Conservation (phyloP, 371 early-diverging fungal species). For the Saksenaea vasiformis region DNA sequence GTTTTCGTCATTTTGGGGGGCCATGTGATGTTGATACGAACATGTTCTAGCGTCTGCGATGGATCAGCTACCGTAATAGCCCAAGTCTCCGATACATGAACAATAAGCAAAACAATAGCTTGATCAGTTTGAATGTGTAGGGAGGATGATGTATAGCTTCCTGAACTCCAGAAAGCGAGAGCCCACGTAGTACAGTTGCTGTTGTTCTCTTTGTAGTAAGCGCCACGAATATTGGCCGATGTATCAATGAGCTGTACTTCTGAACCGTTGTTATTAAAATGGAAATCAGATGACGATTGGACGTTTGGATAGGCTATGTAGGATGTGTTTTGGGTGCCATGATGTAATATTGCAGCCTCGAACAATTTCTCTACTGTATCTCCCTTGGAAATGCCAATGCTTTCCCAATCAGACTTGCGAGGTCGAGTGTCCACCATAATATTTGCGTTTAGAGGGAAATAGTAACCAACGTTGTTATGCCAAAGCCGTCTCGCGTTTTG, state of each 20-base stretch:
- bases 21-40: neutral
- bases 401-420: conserved; percentile 16
- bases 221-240: neutral
- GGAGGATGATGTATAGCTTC: conserved; percentile 13
- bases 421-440: conserved; percentile 19
- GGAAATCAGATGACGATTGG: conserved; percentile 11
- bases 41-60: conserved; percentile 15
- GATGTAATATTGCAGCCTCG: conserved; percentile 24
- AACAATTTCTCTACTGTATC: conserved; percentile 14
- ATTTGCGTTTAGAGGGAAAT: conserved; percentile 15
- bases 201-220: conserved; percentile 24
- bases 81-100: neutral
- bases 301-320: conserved; percentile 3
- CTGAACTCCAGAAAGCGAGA: conserved; percentile 33
- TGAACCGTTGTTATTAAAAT: neutral
- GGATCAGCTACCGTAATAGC: conserved; percentile 24
- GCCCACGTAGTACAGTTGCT: conserved; percentile 18
- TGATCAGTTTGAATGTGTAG: conserved; percentile 11
- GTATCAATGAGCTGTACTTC: neutral
- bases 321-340: neutral
- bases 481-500: conserved; percentile 16
- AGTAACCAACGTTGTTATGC: conserved; percentile 33
- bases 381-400: conserved; percentile 29
- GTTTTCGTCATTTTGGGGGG: neutral
- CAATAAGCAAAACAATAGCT: conserved; percentile 12